Percentiles rank a stretch among this genome's conserved stretches.
These are phyloP conservation scores for Hemileccinum rubropunctum DNA, from an alignment of 768 basidiomycete genomes.

Conservation along the genomic window DNA sequence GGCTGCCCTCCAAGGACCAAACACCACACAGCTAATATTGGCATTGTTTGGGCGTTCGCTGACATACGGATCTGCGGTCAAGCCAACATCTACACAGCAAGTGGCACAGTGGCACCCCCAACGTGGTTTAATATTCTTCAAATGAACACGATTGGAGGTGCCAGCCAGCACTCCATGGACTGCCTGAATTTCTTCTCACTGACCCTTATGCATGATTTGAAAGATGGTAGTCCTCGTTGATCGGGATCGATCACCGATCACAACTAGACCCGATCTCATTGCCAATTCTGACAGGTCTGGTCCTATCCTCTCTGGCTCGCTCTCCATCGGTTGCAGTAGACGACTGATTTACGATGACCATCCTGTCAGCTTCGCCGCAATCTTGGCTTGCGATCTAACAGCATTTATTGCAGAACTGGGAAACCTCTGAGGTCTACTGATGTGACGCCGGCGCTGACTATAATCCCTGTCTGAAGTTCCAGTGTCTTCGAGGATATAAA, in stretches of 20 bases:
- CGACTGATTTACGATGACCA: background rate
- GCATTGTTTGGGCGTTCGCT: background rate
- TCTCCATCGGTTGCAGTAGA: background rate
- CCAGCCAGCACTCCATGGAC: background rate
- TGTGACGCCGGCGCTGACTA: background rate
- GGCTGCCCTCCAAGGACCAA: constrained; percentile 3
- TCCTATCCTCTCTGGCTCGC: background rate
- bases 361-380: background rate
- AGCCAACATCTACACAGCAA: constrained; percentile 10
- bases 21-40: constrained; percentile 6
- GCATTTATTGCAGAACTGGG: background rate
- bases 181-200: too few relatives aligned
- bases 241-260: background rate
- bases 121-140: background rate
- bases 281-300: background rate
- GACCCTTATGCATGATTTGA: too few relatives aligned
- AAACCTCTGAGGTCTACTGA: too few relatives aligned
- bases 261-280: background rate
- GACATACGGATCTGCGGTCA: background rate
- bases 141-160: background rate
- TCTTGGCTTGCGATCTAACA: background rate
- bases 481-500: constrained; percentile 1
- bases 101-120: background rate
- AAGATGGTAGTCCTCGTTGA: too few relatives aligned
- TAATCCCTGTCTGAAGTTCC: background rate